phyloP scores from a whole-genome alignment of 148 eudicot species.

The Fagopyrum esculentum region DNA sequence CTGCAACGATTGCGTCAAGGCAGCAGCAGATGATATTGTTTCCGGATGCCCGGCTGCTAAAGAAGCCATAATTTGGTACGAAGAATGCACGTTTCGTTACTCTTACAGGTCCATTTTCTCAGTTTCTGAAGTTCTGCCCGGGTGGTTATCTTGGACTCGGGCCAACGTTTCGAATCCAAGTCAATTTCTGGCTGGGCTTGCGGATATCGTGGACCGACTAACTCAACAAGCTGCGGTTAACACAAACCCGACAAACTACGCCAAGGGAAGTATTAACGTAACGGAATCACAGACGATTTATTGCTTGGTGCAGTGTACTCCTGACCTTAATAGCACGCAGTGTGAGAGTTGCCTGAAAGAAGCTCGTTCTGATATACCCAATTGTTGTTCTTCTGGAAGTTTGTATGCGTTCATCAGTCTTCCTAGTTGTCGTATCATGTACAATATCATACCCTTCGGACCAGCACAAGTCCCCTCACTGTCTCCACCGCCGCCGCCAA shows the following conservation, averaged over 20 bases:
- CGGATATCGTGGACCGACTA: not conserved
- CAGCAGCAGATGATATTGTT: not conserved
- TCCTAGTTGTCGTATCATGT: not conserved
- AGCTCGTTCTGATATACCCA: not conserved
- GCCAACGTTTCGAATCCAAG: not conserved
- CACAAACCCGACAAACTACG: not conserved
- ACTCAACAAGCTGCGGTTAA: not conserved
- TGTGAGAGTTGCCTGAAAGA: not conserved
- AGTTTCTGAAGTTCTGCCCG: not conserved
- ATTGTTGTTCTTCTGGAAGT: not conserved
- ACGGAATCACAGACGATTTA: not conserved
- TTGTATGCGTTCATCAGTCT: not conserved
- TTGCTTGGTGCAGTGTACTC: conserved; percentile 7
- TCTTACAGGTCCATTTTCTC: not conserved
- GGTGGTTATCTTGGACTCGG: no score
- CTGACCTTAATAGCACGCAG: not conserved
- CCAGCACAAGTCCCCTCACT: not conserved
- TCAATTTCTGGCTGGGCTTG: not conserved
- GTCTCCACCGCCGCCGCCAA: not conserved
- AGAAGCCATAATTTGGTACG: not conserved
- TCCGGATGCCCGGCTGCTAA: not conserved
- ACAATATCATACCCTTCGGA: not conserved
- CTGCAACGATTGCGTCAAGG: conserved; percentile 1
- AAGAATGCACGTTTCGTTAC: not conserved
- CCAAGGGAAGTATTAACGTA: not conserved